phyloP scores from a whole-genome alignment of 495 filamentous ascomycete species.

The Neurospora sp. region DNA sequence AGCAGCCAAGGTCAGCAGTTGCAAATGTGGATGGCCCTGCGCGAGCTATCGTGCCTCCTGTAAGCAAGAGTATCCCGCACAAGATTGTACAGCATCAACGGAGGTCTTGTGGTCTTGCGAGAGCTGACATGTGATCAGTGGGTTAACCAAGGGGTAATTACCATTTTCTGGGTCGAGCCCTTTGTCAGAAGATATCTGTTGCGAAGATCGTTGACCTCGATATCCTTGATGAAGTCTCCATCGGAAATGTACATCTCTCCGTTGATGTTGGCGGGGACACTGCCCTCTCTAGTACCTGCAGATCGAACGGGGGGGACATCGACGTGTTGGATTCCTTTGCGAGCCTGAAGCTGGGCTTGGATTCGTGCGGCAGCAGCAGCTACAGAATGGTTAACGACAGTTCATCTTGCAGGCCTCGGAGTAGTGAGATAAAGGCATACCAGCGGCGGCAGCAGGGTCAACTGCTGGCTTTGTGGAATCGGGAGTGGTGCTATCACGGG shows the following conservation, averaged over 20 bases:
- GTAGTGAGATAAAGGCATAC: slow-evolving; percentile 33
- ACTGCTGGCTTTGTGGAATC: slow-evolving; percentile 28
- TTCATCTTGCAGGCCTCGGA: neutral
- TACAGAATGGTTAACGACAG: slow-evolving; percentile 27
- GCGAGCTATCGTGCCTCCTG: slow-evolving; percentile 64
- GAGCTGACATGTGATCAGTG: slow-evolving; percentile 68
- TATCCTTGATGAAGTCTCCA: slow-evolving; percentile 95
- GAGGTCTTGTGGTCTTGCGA: slow-evolving; percentile 25
- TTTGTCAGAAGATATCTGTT: slow-evolving; percentile 98
- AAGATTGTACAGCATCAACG: slow-evolving; percentile 24
- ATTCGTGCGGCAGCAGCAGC: slow-evolving; percentile 89
- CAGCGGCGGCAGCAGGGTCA: slow-evolving; percentile 81
- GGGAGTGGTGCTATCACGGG: slow-evolving; percentile 41
- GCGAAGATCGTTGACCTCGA: slow-evolving; percentile 95
- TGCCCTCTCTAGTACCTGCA: slow-evolving; percentile 11
- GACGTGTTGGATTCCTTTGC: slow-evolving; percentile 87
- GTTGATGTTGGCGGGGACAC: slow-evolving; percentile 45
- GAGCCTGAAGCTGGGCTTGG: slow-evolving; percentile 84
- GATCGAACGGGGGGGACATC: slow-evolving; percentile 80
- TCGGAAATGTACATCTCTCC: slow-evolving; percentile 88
- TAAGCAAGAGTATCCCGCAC: slow-evolving; percentile 75
- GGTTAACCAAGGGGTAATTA: slow-evolving; percentile 69
- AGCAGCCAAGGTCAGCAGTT: slow-evolving; percentile 92
- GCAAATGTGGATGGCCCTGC: slow-evolving; percentile 67
- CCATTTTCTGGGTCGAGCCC: slow-evolving; percentile 97